Evolutionary conservation across 805 yeast species (phyloP).

Genomic region (Candida boleticola): DNA sequence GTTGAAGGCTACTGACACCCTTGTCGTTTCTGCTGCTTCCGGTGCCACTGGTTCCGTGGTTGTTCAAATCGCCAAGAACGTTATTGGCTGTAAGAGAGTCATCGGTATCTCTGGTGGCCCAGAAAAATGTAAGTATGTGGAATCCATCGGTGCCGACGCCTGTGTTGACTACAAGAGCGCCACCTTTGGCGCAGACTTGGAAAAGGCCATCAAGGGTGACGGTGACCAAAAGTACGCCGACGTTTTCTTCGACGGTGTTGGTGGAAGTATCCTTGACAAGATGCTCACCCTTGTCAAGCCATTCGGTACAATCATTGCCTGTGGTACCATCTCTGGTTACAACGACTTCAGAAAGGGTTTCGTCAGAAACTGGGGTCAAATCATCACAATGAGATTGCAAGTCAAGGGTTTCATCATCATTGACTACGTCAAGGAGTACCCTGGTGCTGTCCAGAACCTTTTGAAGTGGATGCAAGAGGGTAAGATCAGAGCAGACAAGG

Average conservation of each 20-base stretch:
- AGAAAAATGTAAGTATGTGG: slow-evolving; percentile 53
- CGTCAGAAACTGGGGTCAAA: slow-evolving; percentile 39
- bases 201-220: slow-evolving; percentile 38
- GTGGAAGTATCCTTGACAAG: slow-evolving; percentile 54
- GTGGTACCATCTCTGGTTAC: slow-evolving; percentile 64
- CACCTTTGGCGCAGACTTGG: slow-evolving; percentile 32
- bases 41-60: slow-evolving; percentile 71
- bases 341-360: slow-evolving; percentile 38
- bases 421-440: slow-evolving; percentile 40
- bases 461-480: slow-evolving; percentile 39
- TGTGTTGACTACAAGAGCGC: slow-evolving; percentile 53
- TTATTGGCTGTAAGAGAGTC: slow-evolving; percentile 52
- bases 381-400: slow-evolving; percentile 50
- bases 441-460: slow-evolving; percentile 36
- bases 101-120: slow-evolving; percentile 63
- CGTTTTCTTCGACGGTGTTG: slow-evolving; percentile 61
- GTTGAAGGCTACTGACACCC: slow-evolving; percentile 33
- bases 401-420: slow-evolving; percentile 53
- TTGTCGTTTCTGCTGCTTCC: slow-evolving; percentile 62
- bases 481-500: slow-evolving; percentile 32
- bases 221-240: slow-evolving; percentile 40
- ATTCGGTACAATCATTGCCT: slow-evolving; percentile 50
- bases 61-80: slow-evolving; percentile 54
- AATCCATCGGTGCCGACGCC: slow-evolving; percentile 52
- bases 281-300: slow-evolving; percentile 38